Evolutionary conservation across 345 rosid species (phyloP).

Genomic region (Laguncularia racemosa): DNA sequence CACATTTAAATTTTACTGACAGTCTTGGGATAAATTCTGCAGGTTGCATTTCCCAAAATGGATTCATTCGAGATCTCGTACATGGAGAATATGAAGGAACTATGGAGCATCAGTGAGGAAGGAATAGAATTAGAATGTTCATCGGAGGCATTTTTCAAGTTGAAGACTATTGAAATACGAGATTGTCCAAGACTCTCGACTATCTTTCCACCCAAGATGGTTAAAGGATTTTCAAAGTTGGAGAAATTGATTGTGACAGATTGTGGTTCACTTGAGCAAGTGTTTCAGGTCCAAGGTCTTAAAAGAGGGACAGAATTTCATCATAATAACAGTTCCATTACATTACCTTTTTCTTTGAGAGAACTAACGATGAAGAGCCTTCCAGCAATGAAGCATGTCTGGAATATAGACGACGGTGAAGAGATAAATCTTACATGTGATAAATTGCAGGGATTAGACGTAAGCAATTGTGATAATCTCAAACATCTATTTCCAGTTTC

Average conservation of each 20-base stretch:
- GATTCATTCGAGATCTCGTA: too few species aligned
- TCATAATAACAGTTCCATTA: neutral
- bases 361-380: neutral
- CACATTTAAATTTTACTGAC: neutral
- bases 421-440: neutral
- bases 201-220: neutral
- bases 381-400: neutral
- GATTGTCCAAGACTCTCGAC: neutral
- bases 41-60: too few species aligned
- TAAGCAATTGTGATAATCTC: neutral
- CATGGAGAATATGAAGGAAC: too few species aligned
- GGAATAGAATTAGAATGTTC: too few species aligned
- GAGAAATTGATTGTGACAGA: neutral
- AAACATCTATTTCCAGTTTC: neutral
- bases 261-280: neutral
- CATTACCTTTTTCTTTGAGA: neutral
- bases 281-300: neutral
- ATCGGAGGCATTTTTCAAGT: neutral
- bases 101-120: too few species aligned
- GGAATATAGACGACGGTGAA: neutral
- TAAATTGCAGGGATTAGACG: neutral
- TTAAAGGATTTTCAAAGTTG: neutral
- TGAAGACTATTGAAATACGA: neutral
- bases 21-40: neutral
- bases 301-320: neutral